Conservation (phyloP, 1,139 yeast genomes). For the Geotrichum candidum region DNA sequence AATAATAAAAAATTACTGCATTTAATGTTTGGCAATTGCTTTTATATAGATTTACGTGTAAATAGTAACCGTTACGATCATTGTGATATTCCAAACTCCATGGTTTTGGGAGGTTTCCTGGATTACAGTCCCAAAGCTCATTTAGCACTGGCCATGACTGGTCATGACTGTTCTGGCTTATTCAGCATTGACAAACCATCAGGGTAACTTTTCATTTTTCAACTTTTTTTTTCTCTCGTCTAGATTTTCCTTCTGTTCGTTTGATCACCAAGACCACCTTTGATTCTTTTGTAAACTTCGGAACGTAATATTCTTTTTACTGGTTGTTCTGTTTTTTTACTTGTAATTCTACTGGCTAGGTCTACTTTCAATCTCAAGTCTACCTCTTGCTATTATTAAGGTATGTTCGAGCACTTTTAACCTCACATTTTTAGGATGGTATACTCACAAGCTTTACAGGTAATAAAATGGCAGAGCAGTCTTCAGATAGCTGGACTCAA, state of each 20-base stretch:
- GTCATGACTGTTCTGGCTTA: neutral
- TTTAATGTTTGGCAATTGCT: neutral
- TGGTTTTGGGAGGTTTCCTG: neutral
- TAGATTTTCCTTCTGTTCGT: slow-evolving; percentile 4
- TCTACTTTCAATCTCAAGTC: neutral
- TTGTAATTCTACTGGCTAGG: neutral
- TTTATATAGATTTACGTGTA: neutral
- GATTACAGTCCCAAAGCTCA: neutral
- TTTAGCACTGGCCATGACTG: neutral
- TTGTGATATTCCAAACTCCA: neutral
- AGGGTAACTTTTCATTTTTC: slow-evolving; percentile 3
- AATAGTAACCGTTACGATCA: neutral
- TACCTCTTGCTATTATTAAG: neutral
- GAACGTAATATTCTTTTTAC: neutral
- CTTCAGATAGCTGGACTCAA: slow-evolving; percentile 16
- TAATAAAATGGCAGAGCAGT: slow-evolving; percentile 16
- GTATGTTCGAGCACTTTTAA: neutral
- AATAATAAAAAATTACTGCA: neutral
- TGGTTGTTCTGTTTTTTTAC: neutral
- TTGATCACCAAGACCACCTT: slow-evolving; percentile 9
- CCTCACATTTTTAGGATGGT: neutral
- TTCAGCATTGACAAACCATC: neutral
- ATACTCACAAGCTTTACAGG: slow-evolving; percentile 1
- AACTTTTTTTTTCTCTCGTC: neutral
- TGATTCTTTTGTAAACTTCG: neutral